Conservation (phyloP, 768 basidiomycete species). For the Boletus patriciae region DNA sequence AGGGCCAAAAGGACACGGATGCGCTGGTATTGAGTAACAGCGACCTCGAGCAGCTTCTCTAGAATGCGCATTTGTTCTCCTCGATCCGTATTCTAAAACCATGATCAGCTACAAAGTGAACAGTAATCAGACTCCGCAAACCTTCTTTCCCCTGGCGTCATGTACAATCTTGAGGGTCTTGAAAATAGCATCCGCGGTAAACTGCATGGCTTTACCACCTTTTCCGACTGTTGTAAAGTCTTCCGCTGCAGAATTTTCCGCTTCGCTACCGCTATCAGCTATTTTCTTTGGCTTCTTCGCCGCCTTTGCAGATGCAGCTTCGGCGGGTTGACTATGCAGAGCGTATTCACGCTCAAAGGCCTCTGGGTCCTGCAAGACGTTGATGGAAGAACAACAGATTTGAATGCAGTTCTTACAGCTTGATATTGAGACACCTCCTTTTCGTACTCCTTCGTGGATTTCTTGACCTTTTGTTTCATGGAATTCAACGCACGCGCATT, state of each 20-base stretch:
- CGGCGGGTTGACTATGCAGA: conserved; percentile 48
- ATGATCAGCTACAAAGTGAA: conserved; percentile 12
- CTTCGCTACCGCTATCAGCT: conserved; percentile 42
- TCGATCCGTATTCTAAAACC: conserved; percentile 86
- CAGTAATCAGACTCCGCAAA: conserved; percentile 33
- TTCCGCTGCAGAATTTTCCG: conserved; percentile 38
- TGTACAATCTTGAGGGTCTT: conserved; percentile 89
- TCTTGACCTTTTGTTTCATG: conserved; percentile 98
- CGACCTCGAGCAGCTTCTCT: conserved; percentile 81
- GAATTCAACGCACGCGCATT: conserved; percentile 93
- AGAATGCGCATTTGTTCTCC: conserved; percentile 91
- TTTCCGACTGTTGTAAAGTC: conserved; percentile 91
- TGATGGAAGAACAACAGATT: not conserved
- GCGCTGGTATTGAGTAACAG: conserved; percentile 85
- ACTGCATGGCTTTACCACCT: conserved; percentile 80
- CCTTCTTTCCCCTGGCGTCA: conserved; percentile 96
- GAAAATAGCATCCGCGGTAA: conserved; percentile 84
- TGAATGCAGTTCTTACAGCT: conserved; percentile 48
- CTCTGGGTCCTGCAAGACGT: conserved; percentile 70
- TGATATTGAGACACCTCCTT: conserved; percentile 74
- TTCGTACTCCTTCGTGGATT: conserved; percentile 87
- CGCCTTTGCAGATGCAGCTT: conserved; percentile 37
- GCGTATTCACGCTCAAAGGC: conserved; percentile 79
- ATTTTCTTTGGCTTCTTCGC: conserved; percentile 39
- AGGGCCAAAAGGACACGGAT: conserved; percentile 93